Percentiles rank a stretch among this genome's conserved stretches.
phyloP scores from a whole-genome alignment of 371 early-diverging fungal species.

The Phascolomyces articulosus region DNA sequence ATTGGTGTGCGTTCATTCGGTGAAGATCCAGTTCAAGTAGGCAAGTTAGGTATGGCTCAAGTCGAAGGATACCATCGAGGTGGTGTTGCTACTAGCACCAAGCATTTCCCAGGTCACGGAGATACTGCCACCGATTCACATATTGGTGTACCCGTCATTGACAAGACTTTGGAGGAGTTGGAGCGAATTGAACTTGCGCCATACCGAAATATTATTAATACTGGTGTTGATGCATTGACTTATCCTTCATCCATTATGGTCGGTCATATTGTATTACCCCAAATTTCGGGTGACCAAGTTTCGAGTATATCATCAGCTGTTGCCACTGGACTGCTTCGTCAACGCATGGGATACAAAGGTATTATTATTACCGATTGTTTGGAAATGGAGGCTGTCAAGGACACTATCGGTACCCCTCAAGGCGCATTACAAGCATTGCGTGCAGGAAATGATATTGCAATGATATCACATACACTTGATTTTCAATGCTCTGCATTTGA shows the following conservation, averaged over 20 bases:
- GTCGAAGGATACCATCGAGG: constrained; percentile 41
- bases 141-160: constrained; percentile 50
- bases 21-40: constrained; percentile 41
- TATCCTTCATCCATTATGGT: constrained; percentile 51
- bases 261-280: constrained; percentile 49
- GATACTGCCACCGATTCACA: constrained; percentile 58
- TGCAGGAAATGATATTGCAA: constrained; percentile 55
- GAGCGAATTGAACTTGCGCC: constrained; percentile 44
- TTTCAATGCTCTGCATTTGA: constrained; percentile 35
- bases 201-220: constrained; percentile 30
- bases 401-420: constrained; percentile 35
- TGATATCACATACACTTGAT: constrained; percentile 47
- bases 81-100: constrained; percentile 39
- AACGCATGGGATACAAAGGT: constrained; percentile 43
- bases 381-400: constrained; percentile 57
- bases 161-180: constrained; percentile 40
- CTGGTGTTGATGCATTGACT: constrained; percentile 10
- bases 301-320: constrained; percentile 44
- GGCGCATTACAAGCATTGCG: constrained; percentile 44
- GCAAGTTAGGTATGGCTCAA: constrained; percentile 38
- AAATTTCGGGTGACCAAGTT: constrained; percentile 22
- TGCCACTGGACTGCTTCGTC: constrained; percentile 37
- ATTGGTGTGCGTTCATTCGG: constrained; percentile 53
- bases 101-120: constrained; percentile 61
- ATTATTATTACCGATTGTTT: constrained; percentile 52